Evolutionary conservation across 2,329 filamentous ascomycete genomes (phyloP).

Genomic region (Aspergillus brunneoviolaceus): DNA sequence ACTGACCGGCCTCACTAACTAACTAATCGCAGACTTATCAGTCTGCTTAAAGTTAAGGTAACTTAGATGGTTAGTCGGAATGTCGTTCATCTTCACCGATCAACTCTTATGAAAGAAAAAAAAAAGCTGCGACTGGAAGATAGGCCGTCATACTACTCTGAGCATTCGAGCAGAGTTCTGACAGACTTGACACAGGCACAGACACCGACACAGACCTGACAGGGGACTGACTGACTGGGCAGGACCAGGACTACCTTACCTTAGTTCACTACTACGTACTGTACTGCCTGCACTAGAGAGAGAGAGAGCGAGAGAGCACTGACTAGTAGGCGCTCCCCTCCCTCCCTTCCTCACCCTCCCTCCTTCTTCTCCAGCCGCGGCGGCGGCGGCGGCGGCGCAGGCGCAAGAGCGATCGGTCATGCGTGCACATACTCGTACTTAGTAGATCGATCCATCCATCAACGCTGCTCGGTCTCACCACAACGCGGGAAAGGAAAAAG

Average conservation of each 20-base stretch:
- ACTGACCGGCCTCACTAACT: background rate
- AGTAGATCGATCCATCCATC: slow-evolving; percentile 12
- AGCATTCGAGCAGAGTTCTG: background rate
- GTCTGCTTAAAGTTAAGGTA: no score
- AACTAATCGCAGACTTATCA: no score
- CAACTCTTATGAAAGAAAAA: no score
- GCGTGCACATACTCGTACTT: slow-evolving; percentile 26
- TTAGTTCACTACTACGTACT: no score
- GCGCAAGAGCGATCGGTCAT: slow-evolving; percentile 30
- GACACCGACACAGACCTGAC: slow-evolving; percentile 1
- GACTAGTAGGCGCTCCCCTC: slow-evolving; percentile 26
- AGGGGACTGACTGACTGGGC: background rate
- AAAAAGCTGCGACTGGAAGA: no score
- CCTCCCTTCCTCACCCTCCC: background rate
- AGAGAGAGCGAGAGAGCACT: background rate
- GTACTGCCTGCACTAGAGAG: no score
- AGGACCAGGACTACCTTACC: no score
- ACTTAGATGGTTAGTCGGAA: no score
- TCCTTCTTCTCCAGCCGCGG: background rate
- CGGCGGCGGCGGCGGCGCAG: slow-evolving; percentile 7
- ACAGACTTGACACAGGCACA: background rate
- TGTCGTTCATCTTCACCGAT: no score
- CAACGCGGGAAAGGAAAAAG: slow-evolving; percentile 9
- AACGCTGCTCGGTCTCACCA: slow-evolving; percentile 23
- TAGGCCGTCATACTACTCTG: no score